These are phyloP conservation scores for Picea sitchensis DNA, from an alignment of 75 land plant species.

Conservation along the genomic window DNA sequence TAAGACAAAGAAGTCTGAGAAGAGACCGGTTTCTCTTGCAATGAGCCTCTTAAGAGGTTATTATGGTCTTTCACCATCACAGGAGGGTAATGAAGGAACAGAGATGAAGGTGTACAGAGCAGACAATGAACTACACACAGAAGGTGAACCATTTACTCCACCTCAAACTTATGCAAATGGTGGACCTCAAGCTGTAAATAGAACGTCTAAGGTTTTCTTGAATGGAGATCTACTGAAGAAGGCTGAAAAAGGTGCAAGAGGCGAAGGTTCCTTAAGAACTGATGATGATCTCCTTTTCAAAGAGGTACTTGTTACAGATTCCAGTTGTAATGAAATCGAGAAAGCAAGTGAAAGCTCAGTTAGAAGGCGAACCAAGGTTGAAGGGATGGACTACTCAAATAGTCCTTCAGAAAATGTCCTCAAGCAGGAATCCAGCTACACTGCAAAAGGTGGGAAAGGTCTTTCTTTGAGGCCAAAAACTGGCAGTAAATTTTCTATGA, in stretches of 20 bases:
- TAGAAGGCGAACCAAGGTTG: conserved; percentile 28
- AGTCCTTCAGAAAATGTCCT: conserved; percentile 20
- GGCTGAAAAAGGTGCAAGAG: not conserved
- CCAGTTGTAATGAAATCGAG: conserved; percentile 15
- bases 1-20: conserved; percentile 1
- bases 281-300: not conserved
- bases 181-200: conserved; percentile 8
- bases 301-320: conserved; percentile 2
- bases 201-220: conserved; percentile 23
- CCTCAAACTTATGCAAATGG: conserved; percentile 16
- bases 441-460: conserved; percentile 28
- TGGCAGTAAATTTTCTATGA: conserved; percentile 3
- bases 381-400: conserved; percentile 7
- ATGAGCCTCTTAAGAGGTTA: conserved; percentile 58
- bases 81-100: conserved; percentile 15
- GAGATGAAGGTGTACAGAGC: conserved; percentile 39
- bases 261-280: not conserved
- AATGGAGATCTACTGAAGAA: conserved; percentile 22
- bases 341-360: conserved; percentile 28
- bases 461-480: conserved; percentile 35
- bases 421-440: conserved; percentile 27
- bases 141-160: conserved; percentile 21
- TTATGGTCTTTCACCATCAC: conserved; percentile 50
- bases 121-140: conserved; percentile 17
- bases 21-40: conserved; percentile 44